Base-by-base conservation (phyloP, 257 asterid species). In the Solanum paucissectum region DNA sequence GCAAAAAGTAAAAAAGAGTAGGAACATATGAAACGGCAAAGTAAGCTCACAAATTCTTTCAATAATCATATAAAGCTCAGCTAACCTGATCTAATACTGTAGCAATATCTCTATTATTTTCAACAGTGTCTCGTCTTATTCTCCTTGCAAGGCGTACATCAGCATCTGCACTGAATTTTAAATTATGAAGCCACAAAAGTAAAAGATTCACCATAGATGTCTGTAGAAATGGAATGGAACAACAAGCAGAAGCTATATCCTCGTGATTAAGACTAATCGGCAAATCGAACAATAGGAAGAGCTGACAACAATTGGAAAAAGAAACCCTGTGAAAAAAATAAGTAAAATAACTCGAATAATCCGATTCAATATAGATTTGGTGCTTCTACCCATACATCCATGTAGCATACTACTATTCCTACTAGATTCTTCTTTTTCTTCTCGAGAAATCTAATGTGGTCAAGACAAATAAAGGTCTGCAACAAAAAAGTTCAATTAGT, bases 141-240 rank as follows among this genome's bases (percentile, higher is more conserved):
- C 99, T 95, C 94, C 99, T 93, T 14, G 99, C 98, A 89, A 95
- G 90, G 62, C 99, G 98, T 83, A 97, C 98, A 95, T 97, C 99
- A 91, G 99, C 96, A 95, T 97, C 99, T 97, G 97, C 96, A 91
- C 91, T 86, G 92, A 90, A 85, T 86, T 89, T 81, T 83, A 87
- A 79, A 87, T 88, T 84, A 87, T 90, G 90, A 90, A 90, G 29
- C 89, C 92, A 89, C 52, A 87, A 89, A 88, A 62, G 87, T 79
- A 90, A 73, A 81, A 81, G 44, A 64, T 36, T 23, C 85, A 79
- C 66, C 62, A 44, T 79, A 14, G 38, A 79, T 27, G 18, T 27
- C 66, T 6, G 64, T 44, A 25, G 40, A 81, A 37, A 81, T 81
- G 66, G 20, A 81, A 27, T 27, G 66, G 64, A 16, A 46, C 85